Evolutionary conservation across 1,139 yeast species (phyloP).

Genomic region (Protomyces pachydermus): DNA sequence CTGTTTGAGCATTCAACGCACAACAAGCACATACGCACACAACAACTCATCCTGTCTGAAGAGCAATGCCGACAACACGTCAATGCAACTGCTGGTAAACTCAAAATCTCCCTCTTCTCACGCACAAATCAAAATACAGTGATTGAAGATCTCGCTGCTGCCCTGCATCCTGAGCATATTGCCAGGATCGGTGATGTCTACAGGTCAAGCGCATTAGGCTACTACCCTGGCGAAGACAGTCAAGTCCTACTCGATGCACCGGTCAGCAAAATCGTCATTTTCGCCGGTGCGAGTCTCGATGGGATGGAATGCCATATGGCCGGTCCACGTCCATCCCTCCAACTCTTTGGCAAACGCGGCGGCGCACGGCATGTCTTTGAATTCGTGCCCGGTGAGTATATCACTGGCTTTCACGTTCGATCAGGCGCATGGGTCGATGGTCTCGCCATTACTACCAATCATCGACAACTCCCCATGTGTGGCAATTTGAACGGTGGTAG

Average conservation of each 20-base stretch:
- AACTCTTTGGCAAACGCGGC: slow-evolving; percentile 60
- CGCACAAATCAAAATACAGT: slow-evolving; percentile 29
- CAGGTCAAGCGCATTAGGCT: slow-evolving; percentile 3
- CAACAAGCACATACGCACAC: background rate
- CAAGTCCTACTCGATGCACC: slow-evolving; percentile 33
- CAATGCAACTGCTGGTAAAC: background rate
- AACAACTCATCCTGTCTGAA: background rate
- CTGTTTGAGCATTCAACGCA: slow-evolving; percentile 59
- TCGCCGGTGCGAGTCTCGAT: slow-evolving; percentile 71
- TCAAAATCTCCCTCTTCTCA: background rate
- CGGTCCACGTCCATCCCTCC: slow-evolving; percentile 33
- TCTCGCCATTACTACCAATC: slow-evolving; percentile 57
- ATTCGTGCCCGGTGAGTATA: slow-evolving; percentile 53
- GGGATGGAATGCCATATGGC: slow-evolving; percentile 43
- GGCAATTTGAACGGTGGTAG: slow-evolving; percentile 9
- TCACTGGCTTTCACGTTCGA: slow-evolving; percentile 59
- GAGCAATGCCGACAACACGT: slow-evolving; percentile 30
- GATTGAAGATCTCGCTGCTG: slow-evolving; percentile 37
- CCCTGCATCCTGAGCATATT: slow-evolving; percentile 26
- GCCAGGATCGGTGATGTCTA: background rate
- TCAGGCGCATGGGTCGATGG: slow-evolving; percentile 90
- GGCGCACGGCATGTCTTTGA: slow-evolving; percentile 54
- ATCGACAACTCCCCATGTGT: slow-evolving; percentile 25
- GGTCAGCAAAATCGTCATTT: slow-evolving; percentile 53
- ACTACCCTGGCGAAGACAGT: background rate